Evolutionary conservation across 805 yeast species (phyloP).

Genomic region (Henningerozyma blattae): DNA sequence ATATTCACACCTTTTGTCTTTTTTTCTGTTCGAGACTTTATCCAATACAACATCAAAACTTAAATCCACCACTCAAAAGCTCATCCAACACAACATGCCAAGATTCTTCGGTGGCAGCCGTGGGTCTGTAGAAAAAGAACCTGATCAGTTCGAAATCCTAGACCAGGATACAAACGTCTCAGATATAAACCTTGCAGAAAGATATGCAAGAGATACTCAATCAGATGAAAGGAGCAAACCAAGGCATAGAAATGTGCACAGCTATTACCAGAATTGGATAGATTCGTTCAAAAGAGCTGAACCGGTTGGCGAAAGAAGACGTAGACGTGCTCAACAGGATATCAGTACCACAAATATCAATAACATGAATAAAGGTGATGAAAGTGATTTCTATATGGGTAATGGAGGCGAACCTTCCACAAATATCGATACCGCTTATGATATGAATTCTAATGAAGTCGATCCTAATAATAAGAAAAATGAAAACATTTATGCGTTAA

Average conservation of each 20-base stretch:
- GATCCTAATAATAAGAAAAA: not conserved
- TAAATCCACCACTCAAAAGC: too few species aligned
- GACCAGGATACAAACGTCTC: too few species aligned
- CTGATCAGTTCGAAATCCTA: too few species aligned
- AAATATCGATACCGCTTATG: too few species aligned
- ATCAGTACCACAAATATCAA: not conserved
- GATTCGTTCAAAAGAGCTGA: conserved; percentile 18
- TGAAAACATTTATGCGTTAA: not conserved
- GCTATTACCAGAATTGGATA: conserved; percentile 3
- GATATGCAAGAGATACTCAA: not conserved
- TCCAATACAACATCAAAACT: too few species aligned
- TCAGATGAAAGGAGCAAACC: not conserved
- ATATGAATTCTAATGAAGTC: not conserved
- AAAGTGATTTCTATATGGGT: not conserved
- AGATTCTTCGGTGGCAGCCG: too few species aligned
- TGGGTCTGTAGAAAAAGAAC: too few species aligned
- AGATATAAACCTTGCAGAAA: not conserved
- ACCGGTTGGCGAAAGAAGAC: not conserved
- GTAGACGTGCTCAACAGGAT: not conserved
- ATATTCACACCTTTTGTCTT: too few species aligned
- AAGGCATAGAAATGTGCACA: not conserved
- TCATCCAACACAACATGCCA: too few species aligned
- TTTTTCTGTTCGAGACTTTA: too few species aligned
- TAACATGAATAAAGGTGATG: not conserved
- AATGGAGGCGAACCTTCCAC: too few species aligned